Evolutionary conservation across 129 eudicot genomes (phyloP).

Genomic region (Solidago caesia): DNA sequence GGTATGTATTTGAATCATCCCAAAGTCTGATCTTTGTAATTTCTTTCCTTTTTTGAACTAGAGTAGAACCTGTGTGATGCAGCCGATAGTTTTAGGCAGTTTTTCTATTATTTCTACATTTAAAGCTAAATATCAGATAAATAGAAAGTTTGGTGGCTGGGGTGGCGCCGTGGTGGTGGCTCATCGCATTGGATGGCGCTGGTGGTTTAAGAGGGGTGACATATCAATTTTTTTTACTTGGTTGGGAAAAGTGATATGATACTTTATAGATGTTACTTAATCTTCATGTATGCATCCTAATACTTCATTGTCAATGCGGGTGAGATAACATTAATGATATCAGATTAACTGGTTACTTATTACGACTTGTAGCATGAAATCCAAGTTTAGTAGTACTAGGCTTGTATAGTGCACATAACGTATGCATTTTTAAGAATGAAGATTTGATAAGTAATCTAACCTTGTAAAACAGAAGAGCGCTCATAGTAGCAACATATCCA

Average conservation of each 20-base stretch:
- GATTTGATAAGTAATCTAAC: background rate
- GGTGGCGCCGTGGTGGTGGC: no score
- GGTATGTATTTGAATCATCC: conserved; percentile 41
- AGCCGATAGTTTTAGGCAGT: no score
- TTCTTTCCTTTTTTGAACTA: background rate
- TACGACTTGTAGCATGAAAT: no score
- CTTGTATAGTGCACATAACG: background rate
- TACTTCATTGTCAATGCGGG: background rate
- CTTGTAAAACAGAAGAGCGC: background rate
- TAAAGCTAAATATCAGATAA: no score
- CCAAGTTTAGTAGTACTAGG: background rate
- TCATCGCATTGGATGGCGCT: no score
- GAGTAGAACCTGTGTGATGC: background rate
- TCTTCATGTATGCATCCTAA: background rate
- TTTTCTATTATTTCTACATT: no score
- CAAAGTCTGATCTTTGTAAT: background rate
- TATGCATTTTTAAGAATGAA: background rate
- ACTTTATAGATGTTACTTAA: no score
- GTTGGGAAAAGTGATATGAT: no score
- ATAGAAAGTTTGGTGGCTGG: no score
- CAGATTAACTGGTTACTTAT: no score
- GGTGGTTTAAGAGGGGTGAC: no score
- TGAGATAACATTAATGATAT: background rate
- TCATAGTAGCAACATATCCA: background rate
- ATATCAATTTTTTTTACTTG: no score